Evolutionary conservation across 495 filamentous ascomycete species (phyloP).

Genomic region (Penicillium goetzii): DNA sequence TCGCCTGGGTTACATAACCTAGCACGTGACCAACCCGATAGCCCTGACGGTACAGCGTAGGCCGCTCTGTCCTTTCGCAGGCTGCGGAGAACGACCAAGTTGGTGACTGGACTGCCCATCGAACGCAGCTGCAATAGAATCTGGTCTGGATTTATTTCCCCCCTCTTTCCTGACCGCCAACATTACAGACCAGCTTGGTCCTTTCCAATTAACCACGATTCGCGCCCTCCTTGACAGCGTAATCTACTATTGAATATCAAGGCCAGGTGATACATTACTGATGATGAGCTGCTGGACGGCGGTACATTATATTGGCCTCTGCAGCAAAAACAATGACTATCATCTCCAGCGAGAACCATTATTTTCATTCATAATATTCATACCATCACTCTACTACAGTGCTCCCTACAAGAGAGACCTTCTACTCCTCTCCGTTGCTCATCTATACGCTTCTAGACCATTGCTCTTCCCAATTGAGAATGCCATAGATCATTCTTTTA

Average conservation of each 20-base stretch:
- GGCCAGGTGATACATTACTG: background rate
- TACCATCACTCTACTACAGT: background rate
- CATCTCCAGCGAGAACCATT: no score
- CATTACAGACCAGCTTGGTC: background rate
- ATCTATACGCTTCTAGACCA: background rate
- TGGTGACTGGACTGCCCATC: background rate
- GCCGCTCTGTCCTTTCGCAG: background rate
- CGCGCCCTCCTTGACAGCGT: background rate
- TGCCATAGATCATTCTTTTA: slow-evolving; percentile 1
- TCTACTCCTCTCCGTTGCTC: background rate
- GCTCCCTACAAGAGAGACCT: background rate
- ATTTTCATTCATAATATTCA: background rate
- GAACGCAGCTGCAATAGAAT: background rate
- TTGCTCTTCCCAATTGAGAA: background rate
- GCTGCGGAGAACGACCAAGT: background rate
- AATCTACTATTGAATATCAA: background rate
- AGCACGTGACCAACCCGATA: slow-evolving; percentile 17
- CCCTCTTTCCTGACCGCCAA: background rate
- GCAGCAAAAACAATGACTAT: background rate
- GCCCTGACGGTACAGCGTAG: slow-evolving; percentile 18
- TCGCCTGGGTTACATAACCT: background rate
- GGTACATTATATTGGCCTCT: background rate
- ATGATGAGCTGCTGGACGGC: background rate
- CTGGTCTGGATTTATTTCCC: background rate
- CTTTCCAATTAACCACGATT: background rate